These are phyloP conservation scores for Sarocladiaceae sp. DNA, from an alignment of 2,329 filamentous ascomycete species.

Conservation along the genomic window DNA sequence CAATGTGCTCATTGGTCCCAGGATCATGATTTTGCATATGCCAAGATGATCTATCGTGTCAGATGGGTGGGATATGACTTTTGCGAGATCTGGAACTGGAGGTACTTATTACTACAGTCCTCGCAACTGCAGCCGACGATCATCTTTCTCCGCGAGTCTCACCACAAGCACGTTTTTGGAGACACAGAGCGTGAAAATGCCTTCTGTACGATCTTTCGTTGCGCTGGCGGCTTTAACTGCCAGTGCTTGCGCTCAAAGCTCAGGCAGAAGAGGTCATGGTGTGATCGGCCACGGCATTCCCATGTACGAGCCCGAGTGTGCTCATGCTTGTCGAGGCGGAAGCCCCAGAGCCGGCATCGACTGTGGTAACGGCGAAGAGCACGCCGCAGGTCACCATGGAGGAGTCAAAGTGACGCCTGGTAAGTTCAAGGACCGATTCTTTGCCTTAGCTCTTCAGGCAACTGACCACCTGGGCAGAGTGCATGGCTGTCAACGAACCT, in stretches of 20 bases:
- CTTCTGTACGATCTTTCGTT: background rate
- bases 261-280: slow-evolving; percentile 13
- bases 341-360: slow-evolving; percentile 12
- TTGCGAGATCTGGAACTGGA: too few relatives aligned
- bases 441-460: background rate
- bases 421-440: background rate
- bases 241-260: background rate
- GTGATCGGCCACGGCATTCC: slow-evolving; percentile 22
- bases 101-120: too few relatives aligned
- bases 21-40: background rate
- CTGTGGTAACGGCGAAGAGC: slow-evolving; percentile 7
- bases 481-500: slow-evolving; percentile 15
- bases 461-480: slow-evolving; percentile 10
- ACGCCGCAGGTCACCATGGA: slow-evolving; percentile 8
- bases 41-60: too few relatives aligned
- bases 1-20: background rate
- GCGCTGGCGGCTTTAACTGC: background rate
- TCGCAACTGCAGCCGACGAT: too few relatives aligned
- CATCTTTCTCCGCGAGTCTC: too few relatives aligned
- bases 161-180: too few relatives aligned
- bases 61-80: too few relatives aligned
- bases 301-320: slow-evolving; percentile 65
- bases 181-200: too few relatives aligned
- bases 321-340: slow-evolving; percentile 52
- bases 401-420: background rate